Evolutionary conservation across 1,284 basidiomycete species (phyloP).

Genomic region (Mycosarcoma mackinlayi): DNA sequence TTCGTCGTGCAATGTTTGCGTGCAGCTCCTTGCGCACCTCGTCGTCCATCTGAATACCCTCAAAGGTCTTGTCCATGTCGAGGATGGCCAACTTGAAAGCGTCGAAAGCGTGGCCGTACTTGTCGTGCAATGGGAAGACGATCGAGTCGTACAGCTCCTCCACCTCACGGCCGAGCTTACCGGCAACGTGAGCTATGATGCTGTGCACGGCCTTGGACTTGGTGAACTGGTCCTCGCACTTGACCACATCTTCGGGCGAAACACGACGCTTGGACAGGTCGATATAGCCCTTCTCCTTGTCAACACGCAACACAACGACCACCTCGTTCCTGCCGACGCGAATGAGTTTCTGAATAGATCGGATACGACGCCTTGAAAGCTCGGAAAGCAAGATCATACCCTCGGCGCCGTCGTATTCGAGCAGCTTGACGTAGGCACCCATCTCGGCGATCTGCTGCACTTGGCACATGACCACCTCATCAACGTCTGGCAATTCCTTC

Average conservation of each 20-base stretch:
- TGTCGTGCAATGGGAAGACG: constrained; percentile 90
- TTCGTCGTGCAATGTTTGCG: constrained; percentile 88
- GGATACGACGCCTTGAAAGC: constrained; percentile 93
- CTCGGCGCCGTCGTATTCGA: constrained; percentile 98
- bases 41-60: constrained; percentile 74
- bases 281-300: constrained; percentile 99
- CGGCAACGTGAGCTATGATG: constrained; percentile 66
- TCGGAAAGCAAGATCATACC: constrained; percentile 99
- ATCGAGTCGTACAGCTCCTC: constrained; percentile 89
- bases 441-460: constrained; percentile 99
- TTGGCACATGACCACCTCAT: constrained; percentile 98
- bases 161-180: constrained; percentile 69
- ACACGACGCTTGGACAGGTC: constrained; percentile 98
- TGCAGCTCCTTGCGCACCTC: constrained; percentile 79
- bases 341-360: constrained; percentile 98
- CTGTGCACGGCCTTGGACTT: constrained; percentile 80
- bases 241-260: constrained; percentile 97
- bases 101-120: constrained; percentile 95
- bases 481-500: constrained; percentile 73
- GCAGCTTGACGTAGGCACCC: constrained; percentile 98
- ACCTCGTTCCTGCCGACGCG: constrained; percentile 98
- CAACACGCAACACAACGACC: constrained; percentile 95
- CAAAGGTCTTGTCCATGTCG: constrained; percentile 80
- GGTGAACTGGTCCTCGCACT: constrained; percentile 98
- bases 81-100: constrained; percentile 96